Evolutionary conservation across 257 asterid genomes (phyloP).

Genomic region (Nicotiana paniculata): DNA sequence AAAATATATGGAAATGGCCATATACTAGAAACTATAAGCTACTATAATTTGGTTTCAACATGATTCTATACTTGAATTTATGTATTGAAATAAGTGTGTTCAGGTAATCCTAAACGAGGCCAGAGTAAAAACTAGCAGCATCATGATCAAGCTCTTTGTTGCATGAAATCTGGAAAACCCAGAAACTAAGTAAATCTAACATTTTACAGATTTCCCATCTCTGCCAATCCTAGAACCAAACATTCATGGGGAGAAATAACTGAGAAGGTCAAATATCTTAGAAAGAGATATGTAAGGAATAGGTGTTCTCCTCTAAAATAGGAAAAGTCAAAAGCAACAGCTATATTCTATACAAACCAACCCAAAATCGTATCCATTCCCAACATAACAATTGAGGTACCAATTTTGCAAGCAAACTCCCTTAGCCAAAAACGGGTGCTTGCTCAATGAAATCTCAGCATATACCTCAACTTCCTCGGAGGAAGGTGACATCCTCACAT

Average conservation of each 20-base stretch:
- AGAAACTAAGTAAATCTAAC: background rate
- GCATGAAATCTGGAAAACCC: background rate
- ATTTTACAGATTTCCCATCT: background rate
- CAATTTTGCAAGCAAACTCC: conserved; percentile 1
- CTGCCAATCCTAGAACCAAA: background rate
- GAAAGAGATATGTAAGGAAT: background rate
- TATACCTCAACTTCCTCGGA: background rate
- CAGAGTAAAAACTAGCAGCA: background rate
- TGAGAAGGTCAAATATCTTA: background rate
- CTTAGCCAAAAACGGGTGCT: background rate
- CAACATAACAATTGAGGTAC: conserved; percentile 3
- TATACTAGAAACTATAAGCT: background rate
- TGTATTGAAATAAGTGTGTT: background rate
- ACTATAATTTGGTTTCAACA: background rate
- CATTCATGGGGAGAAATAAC: background rate
- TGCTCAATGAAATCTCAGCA: conserved; percentile 9
- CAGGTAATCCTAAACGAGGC: background rate
- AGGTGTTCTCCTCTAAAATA: background rate
- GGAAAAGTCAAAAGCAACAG: background rate
- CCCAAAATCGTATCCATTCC: conserved; percentile 10
- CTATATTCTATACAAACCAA: conserved; percentile 4
- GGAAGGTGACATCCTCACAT: background rate
- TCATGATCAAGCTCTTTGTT: background rate
- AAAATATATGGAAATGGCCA: background rate
- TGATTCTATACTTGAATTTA: background rate